phyloP scores from a whole-genome alignment of 768 basidiomycete species.

The Tylopilus plumbeoviolaceoides region DNA sequence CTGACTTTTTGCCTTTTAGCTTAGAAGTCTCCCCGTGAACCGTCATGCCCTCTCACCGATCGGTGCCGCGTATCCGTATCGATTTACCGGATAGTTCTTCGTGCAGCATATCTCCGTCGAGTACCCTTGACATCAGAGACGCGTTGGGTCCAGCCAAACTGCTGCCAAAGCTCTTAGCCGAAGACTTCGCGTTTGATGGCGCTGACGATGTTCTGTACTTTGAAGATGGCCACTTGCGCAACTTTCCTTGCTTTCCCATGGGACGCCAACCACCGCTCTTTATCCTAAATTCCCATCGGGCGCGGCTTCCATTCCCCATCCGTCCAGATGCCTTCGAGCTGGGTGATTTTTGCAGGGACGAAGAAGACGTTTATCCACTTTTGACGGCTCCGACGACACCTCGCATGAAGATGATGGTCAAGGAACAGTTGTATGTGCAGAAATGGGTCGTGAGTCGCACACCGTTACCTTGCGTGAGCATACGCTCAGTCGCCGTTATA shows the following conservation, averaged over 20 bases:
- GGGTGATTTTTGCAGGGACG: slow-evolving; percentile 17
- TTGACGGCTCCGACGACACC: slow-evolving; percentile 33
- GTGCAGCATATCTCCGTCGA: slow-evolving; percentile 15
- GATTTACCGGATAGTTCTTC: slow-evolving; percentile 13
- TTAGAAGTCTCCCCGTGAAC: slow-evolving; percentile 3
- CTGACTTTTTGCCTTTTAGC: slow-evolving; percentile 4
- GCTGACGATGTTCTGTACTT: slow-evolving; percentile 3
- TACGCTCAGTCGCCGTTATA: slow-evolving; percentile 12
- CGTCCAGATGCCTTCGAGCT: slow-evolving; percentile 18
- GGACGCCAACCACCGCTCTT: slow-evolving; percentile 27
- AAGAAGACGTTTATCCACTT: slow-evolving; percentile 13
- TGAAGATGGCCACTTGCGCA: slow-evolving; percentile 16
- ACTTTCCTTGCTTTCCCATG: slow-evolving; percentile 31
- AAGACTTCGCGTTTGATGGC: slow-evolving; percentile 17
- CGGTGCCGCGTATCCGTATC: slow-evolving; percentile 23
- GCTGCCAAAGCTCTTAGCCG: slow-evolving; percentile 20
- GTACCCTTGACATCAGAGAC: slow-evolving; percentile 28
- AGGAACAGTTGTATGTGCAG: slow-evolving; percentile 32
- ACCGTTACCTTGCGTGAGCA: neutral
- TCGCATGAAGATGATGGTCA: slow-evolving; percentile 34
- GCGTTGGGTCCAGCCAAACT: slow-evolving; percentile 11
- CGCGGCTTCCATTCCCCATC: slow-evolving; percentile 22
- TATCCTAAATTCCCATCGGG: slow-evolving; percentile 19
- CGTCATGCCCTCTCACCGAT: slow-evolving; percentile 17
- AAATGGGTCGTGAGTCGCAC: slow-evolving; percentile 32